Evolutionary conservation across 2,329 filamentous ascomycete genomes (phyloP), one percentile per base, ranked within the genome.

Genomic region (Beauveria asiatica): DNA sequence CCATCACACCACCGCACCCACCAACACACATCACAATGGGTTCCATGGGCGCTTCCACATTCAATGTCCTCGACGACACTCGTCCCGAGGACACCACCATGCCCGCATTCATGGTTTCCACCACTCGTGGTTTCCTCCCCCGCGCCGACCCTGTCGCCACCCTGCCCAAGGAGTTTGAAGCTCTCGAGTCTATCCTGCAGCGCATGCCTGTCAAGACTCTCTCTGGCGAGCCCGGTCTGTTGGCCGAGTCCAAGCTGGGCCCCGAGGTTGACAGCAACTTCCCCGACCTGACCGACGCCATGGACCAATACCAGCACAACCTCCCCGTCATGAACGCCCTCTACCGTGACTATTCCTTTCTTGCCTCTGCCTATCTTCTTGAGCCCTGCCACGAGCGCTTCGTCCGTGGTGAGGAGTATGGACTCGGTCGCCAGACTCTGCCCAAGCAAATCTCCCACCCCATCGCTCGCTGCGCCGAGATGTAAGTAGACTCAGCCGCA

Each of bases 301-400:
- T 96, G 61, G 87, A 94, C 68, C 84, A 84, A 73, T 87, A 89
- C 66, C 79, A 82, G 66, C 77, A 86, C 63, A 87, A 96, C 74
- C 80, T 93, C 44, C 87, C 88, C 17, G 76, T 90, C 62, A 85
- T 95, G 78, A 94, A 92, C 68, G 92, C 92, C 39, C 76, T 95
- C 52, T 96, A 96, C 73, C 83, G 92, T 21, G 92, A 97, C 76
- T 97, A 96, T 73, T 89, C 89, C 16, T 97, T 96, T 79, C 76
- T 96, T 33, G 89, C 92, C 5, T 95, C 90, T 25, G 89, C 91
- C 0, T 96, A 96, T 71, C 79, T 97, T 33, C 84, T 97, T 33
- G 92, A 97, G 78, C 92, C 92, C 11, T 97, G 92, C 73, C 92
- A 94, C 74, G 81, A 90, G 75, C 82, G 81, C 44, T 86, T 85